These are phyloP conservation scores for Malassezia sp. DNA, from an alignment of 1,284 basidiomycete genomes.

Conservation along the genomic window DNA sequence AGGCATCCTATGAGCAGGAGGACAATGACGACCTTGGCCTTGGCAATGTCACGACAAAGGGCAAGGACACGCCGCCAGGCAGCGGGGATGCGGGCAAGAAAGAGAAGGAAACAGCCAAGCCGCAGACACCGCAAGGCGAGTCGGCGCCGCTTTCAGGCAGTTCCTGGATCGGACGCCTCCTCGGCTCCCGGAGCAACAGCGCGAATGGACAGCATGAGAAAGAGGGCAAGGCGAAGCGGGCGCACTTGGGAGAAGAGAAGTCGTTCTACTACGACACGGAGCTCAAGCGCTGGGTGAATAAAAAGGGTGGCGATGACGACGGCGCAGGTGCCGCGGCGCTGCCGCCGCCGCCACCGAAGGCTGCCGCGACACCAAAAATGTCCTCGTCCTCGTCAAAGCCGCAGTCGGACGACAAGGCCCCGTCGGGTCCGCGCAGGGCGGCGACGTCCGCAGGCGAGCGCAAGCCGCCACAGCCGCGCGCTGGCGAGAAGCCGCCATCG, in stretches of 20 bases:
- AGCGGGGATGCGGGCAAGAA: slow-evolving; percentile 1
- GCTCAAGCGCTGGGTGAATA: slow-evolving; percentile 89
- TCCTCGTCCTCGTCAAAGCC: neutral
- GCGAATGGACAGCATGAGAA: slow-evolving; percentile 37
- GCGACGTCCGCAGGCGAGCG: no score
- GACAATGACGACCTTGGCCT: slow-evolving; percentile 82
- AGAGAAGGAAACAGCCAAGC: slow-evolving; percentile 8
- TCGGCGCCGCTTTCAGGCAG: no score
- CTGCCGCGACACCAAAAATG: neutral
- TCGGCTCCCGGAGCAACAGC: slow-evolving; percentile 44
- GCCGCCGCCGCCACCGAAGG: slow-evolving; percentile 33
- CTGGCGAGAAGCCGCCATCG: neutral
- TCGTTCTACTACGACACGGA: slow-evolving; percentile 90
- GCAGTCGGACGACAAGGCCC: no score
- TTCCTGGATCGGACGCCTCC: slow-evolving; percentile 62
- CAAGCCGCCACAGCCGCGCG: neutral
- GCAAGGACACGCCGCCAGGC: slow-evolving; percentile 39
- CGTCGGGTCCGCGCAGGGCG: no score
- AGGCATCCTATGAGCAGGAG: slow-evolving; percentile 49
- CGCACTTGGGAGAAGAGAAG: slow-evolving; percentile 83
- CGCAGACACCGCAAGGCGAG: slow-evolving; percentile 11
- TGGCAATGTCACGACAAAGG: slow-evolving; percentile 58
- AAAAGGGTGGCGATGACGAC: slow-evolving; percentile 52
- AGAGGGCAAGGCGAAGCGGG: slow-evolving; percentile 48
- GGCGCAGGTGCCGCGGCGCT: slow-evolving; percentile 24